Percentiles rank a stretch among this genome's conserved stretches.
phyloP scores from a whole-genome alignment of 2,329 filamentous ascomycete genomes.

The Didymella keratinophila region DNA sequence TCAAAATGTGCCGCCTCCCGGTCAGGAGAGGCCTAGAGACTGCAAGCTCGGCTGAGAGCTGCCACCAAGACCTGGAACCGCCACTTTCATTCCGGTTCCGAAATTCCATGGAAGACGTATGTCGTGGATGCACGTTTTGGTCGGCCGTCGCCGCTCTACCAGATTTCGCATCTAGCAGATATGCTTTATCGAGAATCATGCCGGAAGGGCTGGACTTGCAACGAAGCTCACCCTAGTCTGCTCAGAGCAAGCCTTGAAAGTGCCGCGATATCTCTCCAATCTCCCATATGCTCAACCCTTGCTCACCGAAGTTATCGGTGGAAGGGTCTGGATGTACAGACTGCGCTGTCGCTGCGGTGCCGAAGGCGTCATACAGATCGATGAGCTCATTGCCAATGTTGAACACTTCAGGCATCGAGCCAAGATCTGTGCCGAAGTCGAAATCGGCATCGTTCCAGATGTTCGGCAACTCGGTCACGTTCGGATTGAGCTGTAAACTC shows the following conservation, averaged over 20 bases:
- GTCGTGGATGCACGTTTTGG: background rate
- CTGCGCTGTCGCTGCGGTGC: constrained; percentile 9
- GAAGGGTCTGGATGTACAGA: constrained; percentile 3
- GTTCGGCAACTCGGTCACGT: background rate
- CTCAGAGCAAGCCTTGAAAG: constrained; percentile 22
- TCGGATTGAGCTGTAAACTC: background rate
- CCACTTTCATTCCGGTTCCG: background rate
- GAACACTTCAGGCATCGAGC: constrained; percentile 26
- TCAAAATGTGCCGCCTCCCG: background rate
- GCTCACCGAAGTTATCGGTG: constrained; percentile 13
- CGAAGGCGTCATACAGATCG: constrained; percentile 23
- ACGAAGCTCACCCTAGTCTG: constrained; percentile 30
- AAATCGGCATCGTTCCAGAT: constrained; percentile 7
- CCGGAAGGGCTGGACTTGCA: background rate
- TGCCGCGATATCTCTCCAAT: constrained; percentile 22
- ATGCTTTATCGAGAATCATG: background rate
- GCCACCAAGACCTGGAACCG: background rate
- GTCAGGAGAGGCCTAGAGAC: background rate
- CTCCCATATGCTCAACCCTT: constrained; percentile 20
- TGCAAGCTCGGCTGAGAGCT: background rate
- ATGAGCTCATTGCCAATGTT: constrained; percentile 22
- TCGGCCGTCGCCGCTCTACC: background rate
- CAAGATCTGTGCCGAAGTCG: constrained; percentile 12
- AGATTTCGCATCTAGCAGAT: background rate
- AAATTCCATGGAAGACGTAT: background rate